A percentile compares a stretch with the other conserved stretches of the same genome.
phyloP scores from a whole-genome alignment of 768 basidiomycete genomes.

The Tephrocybe sp. region DNA sequence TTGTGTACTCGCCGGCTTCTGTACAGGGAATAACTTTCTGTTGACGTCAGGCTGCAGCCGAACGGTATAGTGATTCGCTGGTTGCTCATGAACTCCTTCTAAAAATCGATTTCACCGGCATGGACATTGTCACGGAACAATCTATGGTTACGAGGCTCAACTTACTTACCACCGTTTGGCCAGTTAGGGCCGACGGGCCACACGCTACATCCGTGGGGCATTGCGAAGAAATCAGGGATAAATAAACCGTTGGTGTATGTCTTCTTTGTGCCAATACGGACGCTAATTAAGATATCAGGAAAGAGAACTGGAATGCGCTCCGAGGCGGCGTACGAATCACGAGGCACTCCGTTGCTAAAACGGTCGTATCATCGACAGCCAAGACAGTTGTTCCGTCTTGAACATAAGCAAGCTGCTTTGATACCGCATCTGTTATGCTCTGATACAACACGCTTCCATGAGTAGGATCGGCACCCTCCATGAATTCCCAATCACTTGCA shows the following conservation, averaged over 20 bases:
- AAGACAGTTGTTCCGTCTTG: conserved; percentile 55
- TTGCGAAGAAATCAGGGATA: conserved; percentile 67
- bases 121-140: no score
- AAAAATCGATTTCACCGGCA: conserved; percentile 69
- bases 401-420: conserved; percentile 59
- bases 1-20: no score
- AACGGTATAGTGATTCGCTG: conserved; percentile 64
- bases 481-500: conserved; percentile 68
- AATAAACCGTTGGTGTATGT: conserved; percentile 65
- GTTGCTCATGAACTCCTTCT: conserved; percentile 70
- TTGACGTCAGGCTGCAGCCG: no score
- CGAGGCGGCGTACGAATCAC: conserved; percentile 58
- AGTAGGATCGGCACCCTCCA: conserved; percentile 63
- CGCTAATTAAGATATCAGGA: no score
- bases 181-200: conserved; percentile 60
- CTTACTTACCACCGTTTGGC: conserved; percentile 24
- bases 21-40: no score
- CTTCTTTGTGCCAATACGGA: no score
- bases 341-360: conserved; percentile 48
- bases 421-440: conserved; percentile 42
- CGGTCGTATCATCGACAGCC: conserved; percentile 59
- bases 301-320: conserved; percentile 23
- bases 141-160: no score
- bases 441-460: conserved; percentile 66
- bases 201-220: conserved; percentile 73